phyloP scores from a whole-genome alignment of 2,329 filamentous ascomycete genomes.

The Chaetomiaceae sp. region DNA sequence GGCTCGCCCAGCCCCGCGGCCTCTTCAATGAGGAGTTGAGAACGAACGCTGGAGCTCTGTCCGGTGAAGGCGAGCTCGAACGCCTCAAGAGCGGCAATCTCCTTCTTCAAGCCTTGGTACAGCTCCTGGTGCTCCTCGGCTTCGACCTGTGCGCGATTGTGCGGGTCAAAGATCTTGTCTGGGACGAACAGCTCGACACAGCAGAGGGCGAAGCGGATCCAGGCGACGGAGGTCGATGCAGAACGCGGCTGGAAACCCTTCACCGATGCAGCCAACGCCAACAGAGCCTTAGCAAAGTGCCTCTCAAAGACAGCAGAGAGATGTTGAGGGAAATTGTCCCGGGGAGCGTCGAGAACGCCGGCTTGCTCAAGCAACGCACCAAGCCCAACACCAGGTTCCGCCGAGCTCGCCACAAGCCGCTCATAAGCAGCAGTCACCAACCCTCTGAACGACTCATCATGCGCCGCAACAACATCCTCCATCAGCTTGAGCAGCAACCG shows the following conservation, averaged over 20 bases:
- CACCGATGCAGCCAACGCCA: constrained; percentile 39
- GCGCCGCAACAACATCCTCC: constrained; percentile 38
- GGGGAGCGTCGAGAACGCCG: constrained; percentile 26
- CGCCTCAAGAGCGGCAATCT: constrained; percentile 54
- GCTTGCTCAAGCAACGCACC: constrained; percentile 18
- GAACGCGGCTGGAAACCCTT: constrained; percentile 27
- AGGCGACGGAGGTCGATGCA: constrained; percentile 54
- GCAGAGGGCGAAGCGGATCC: constrained; percentile 71
- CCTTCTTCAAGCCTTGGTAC: constrained; percentile 49
- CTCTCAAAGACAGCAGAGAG: constrained; percentile 36
- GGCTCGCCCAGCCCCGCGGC: constrained; percentile 60
- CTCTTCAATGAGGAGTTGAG: constrained; percentile 58
- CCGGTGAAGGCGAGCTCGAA: constrained; percentile 69
- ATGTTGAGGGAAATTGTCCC: constrained; percentile 30
- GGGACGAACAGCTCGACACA: constrained; percentile 79
- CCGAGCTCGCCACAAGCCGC: constrained; percentile 9
- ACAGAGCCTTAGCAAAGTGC: constrained; percentile 44
- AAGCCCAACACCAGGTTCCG: not conserved
- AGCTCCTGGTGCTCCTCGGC: constrained; percentile 54
- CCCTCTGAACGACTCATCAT: constrained; percentile 33
- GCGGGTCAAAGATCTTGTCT: constrained; percentile 80
- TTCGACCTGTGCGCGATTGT: constrained; percentile 61
- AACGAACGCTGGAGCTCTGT: constrained; percentile 62
- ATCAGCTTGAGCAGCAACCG: constrained; percentile 45
- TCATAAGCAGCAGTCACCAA: constrained; percentile 28